Conservation (phyloP, 805 yeast genomes). For the Hemisphaericaspora nanyangensis region DNA sequence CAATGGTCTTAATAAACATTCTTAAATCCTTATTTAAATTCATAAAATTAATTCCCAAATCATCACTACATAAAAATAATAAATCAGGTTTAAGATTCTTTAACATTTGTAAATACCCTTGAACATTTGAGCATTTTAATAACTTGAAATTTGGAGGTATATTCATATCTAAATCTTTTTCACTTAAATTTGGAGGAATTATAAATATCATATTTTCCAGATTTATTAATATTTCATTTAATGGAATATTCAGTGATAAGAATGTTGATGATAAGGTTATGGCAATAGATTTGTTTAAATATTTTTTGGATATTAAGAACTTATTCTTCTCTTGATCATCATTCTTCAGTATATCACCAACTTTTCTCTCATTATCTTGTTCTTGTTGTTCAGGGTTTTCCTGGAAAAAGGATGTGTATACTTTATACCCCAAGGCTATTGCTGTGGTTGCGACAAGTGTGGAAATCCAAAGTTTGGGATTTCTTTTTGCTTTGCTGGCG, state of each 20-base stretch:
- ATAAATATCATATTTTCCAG: constrained; percentile 40
- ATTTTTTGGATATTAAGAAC: constrained; percentile 10
- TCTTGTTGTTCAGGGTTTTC: constrained; percentile 2
- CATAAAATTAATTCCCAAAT: constrained; percentile 29
- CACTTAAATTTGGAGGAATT: constrained; percentile 39
- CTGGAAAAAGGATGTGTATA: constrained; percentile 14
- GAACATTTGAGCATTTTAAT: constrained; percentile 35
- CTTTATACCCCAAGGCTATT: constrained; percentile 29
- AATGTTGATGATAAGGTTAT: constrained; percentile 40
- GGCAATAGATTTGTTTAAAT: constrained; percentile 33
- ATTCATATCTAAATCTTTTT: constrained; percentile 30
- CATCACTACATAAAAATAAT: constrained; percentile 38
- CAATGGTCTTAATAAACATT: constrained; percentile 35
- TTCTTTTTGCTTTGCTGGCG: constrained; percentile 14
- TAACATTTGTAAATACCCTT: constrained; percentile 36
- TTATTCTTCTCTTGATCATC: constrained; percentile 1
- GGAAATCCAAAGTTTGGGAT: constrained; percentile 26
- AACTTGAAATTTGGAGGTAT: constrained; percentile 31
- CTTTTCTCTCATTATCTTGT: constrained; percentile 2
- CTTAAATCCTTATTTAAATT: constrained; percentile 32
- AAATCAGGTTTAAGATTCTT: constrained; percentile 40
- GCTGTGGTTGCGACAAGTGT: constrained; percentile 35
- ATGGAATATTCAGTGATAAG: constrained; percentile 32
- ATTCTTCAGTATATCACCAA: no score
- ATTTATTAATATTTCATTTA: constrained; percentile 32